Evolutionary conservation across 2,329 filamentous ascomycete genomes (phyloP), one percentile per base, ranked within the genome.

Genomic region (Fusarium protoensiforme): DNA sequence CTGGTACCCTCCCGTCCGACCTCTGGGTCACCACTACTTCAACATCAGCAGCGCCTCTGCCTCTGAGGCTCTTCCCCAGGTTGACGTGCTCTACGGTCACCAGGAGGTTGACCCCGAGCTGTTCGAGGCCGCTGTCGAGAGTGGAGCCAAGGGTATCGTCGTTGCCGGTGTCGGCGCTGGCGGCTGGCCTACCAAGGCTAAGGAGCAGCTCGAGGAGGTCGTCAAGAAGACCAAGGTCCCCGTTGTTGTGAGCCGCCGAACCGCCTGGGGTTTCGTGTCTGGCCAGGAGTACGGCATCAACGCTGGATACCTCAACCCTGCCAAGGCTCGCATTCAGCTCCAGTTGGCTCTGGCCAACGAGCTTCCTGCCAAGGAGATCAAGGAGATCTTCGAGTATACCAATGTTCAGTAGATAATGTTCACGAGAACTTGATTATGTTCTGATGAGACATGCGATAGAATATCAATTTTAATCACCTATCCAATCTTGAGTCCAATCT

Each of bases 1-100:
- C 82, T 92, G 87, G 83, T 91, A 85, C 73, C 83, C 84, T 3
- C 83, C 89, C 0, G 80, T 83, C 1, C 80, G 82, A 39, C 86
- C 89, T 5, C 75, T 85, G 6, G 84, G 85, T 33, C 84, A 85
- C 72, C 75, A 81, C 48, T 80, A 84, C 68, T 88, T 85, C 76
- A 81, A 83, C 74, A 80, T 86, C 48, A 75, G 75, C 35, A 71
- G 29, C 7, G 67, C 68, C 33, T 65, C 75, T 0, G 16, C 77
- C 4, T 68, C 81, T 5, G 79, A 80, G 0, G 58, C 67, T 0
- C 82, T 91, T n/a, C 88, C 88, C 0, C 80, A 85, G 56, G 87
- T 91, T 14, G 87, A 89, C 53, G 85, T 91, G 13, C 75, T 91
- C 2, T 89, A 88, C 73, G 84, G 86, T 0, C 84, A 90, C 74